A percentile compares a stretch with the other conserved stretches of the same genome.
Evolutionary conservation across 345 rosid genomes (phyloP).

Genomic region (Gossypium australe): DNA sequence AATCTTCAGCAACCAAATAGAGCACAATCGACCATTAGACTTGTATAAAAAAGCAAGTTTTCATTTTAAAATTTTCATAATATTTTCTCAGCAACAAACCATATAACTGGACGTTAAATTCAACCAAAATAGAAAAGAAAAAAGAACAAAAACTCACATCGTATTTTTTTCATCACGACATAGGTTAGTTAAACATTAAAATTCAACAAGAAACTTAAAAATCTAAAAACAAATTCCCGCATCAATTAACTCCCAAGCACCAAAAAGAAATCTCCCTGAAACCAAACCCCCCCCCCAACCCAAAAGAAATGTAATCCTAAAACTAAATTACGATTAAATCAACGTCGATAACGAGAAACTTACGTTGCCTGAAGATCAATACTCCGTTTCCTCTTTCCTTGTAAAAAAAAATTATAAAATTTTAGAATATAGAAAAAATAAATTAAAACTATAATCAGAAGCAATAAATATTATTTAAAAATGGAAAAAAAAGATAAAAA

Average conservation of each 20-base stretch:
- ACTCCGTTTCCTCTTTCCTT: neutral
- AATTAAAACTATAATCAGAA: neutral
- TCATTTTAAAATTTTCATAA: neutral
- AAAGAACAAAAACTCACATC: neutral
- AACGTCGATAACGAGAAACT: neutral
- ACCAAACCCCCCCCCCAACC: neutral
- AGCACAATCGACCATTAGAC: neutral
- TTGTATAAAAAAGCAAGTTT: neutral
- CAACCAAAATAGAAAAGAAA: neutral
- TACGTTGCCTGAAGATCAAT: slow-evolving; percentile 15
- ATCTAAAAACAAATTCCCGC: slow-evolving; percentile 5
- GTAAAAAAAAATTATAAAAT: neutral
- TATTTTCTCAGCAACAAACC: neutral
- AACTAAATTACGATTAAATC: neutral
- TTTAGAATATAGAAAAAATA: no score
- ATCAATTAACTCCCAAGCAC: slow-evolving; percentile 12
- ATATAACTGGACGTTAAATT: neutral
- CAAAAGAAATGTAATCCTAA: neutral
- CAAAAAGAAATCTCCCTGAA: neutral
- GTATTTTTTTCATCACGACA: slow-evolving; percentile 18
- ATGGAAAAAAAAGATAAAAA: no score
- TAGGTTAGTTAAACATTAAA: neutral
- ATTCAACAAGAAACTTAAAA: no score
- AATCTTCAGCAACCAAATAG: neutral
- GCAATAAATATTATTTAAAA: neutral